Percentiles rank a stretch among this genome's conserved stretches.
Conservation (phyloP, 257 asterid genomes). For the Salvia splendens region DNA sequence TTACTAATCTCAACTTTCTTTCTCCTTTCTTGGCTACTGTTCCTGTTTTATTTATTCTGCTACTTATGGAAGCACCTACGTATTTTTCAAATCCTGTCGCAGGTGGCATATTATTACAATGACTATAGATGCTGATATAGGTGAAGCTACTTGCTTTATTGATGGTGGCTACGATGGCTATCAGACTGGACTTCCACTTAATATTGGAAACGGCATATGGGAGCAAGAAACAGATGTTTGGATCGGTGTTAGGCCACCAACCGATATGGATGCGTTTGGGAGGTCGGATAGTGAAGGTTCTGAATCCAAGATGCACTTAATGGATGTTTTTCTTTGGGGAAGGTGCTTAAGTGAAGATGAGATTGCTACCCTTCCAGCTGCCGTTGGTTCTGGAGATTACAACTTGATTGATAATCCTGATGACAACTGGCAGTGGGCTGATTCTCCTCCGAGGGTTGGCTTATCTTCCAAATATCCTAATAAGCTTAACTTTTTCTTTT, state of each 20-base stretch:
- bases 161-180: conserved; percentile 96
- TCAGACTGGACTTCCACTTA: conserved; percentile 84
- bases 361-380: conserved; percentile 74
- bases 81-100: conserved; percentile 34
- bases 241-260: conserved; percentile 92
- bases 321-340: conserved; percentile 99
- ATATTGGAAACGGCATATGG: conserved; percentile 76
- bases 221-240: conserved; percentile 88
- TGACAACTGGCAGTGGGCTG: conserved; percentile 98
- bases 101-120: conserved; percentile 96
- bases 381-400: conserved; percentile 79
- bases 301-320: conserved; percentile 93
- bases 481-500: neutral
- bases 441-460: conserved; percentile 91
- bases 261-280: conserved; percentile 94
- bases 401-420: conserved; percentile 71
- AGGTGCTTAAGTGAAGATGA: conserved; percentile 96
- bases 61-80: neutral
- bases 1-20: neutral
- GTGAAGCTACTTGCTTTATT: conserved; percentile 92
- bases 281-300: conserved; percentile 97
- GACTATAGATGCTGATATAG: conserved; percentile 88
- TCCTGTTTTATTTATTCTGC: neutral
- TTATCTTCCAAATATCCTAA: conserved; percentile 15
- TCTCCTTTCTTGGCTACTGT: conserved; percentile 4